These are phyloP conservation scores for Ophiocordyceps australis DNA, from an alignment of 2,329 filamentous ascomycete species.

Conservation along the genomic window DNA sequence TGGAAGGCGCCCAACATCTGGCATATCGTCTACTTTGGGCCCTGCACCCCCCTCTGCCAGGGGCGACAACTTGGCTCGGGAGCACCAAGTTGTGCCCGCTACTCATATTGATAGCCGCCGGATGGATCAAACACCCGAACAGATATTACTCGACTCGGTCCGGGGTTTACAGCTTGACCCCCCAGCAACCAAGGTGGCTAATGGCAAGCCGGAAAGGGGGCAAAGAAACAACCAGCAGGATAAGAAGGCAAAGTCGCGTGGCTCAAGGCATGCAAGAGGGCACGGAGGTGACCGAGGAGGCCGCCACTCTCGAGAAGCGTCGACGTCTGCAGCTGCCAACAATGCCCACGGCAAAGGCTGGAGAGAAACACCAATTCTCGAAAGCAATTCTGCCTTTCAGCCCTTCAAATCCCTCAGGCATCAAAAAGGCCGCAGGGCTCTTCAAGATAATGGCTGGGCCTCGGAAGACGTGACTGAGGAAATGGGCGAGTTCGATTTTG, in stretches of 20 bases:
- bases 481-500: conserved; percentile 88
- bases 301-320: conserved; percentile 7
- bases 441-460: conserved; percentile 66
- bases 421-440: conserved; percentile 25
- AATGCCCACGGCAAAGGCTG: conserved; percentile 31
- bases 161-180: conserved; percentile 8
- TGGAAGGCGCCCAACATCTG: conserved; percentile 20
- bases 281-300: conserved; percentile 11
- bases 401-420: conserved; percentile 43
- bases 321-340: conserved; percentile 6
- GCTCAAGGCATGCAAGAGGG: conserved; percentile 12
- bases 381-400: conserved; percentile 44
- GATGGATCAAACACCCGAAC: conserved; percentile 6
- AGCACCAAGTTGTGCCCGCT: neutral
- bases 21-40: conserved; percentile 8
- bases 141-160: conserved; percentile 9
- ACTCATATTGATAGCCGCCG: neutral
- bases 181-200: neutral
- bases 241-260: conserved; percentile 13
- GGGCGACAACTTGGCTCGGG: neutral
- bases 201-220: no score
- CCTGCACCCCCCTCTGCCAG: conserved; percentile 2
- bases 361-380: conserved; percentile 40
- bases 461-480: conserved; percentile 94
- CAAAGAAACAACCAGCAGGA: conserved; percentile 9